These are phyloP conservation scores for Suhomyces panamericanus DNA, from an alignment of 1,139 yeast genomes.

Conservation along the genomic window DNA sequence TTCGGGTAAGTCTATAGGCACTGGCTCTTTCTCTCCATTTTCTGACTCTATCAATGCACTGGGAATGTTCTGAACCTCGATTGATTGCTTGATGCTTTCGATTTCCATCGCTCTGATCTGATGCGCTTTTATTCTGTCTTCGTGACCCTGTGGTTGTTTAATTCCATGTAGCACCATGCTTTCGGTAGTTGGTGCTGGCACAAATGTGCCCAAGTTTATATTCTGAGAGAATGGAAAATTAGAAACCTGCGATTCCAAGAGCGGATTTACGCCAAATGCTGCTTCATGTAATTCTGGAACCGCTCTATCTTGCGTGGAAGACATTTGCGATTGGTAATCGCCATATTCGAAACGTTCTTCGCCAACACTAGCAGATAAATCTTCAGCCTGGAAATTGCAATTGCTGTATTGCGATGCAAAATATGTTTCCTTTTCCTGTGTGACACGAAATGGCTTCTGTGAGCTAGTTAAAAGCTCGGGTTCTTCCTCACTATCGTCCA, in stretches of 20 bases:
- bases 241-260: background rate
- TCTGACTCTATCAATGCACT: no score
- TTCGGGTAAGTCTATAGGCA: no score
- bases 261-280: background rate
- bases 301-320: constrained; percentile 4
- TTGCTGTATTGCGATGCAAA: constrained; percentile 9
- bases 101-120: background rate
- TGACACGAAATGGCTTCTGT: background rate
- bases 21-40: no score
- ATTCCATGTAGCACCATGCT: background rate
- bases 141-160: background rate
- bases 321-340: constrained; percentile 1
- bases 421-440: background rate
- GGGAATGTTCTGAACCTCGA: no score
- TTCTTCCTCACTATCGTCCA: constrained; percentile 21
- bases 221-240: background rate
- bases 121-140: background rate
- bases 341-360: constrained; percentile 3
- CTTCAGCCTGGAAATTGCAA: constrained; percentile 15
- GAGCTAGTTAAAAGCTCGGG: constrained; percentile 12
- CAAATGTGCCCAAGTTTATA: background rate
- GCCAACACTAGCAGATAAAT: constrained; percentile 9
- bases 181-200: background rate
- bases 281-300: constrained; percentile 1
- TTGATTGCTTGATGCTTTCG: background rate